Percentiles rank a stretch among this genome's conserved stretches.
These are phyloP conservation scores for Pythium brassicae DNA, from an alignment of 352 stramenopile species.

Conservation along the genomic window DNA sequence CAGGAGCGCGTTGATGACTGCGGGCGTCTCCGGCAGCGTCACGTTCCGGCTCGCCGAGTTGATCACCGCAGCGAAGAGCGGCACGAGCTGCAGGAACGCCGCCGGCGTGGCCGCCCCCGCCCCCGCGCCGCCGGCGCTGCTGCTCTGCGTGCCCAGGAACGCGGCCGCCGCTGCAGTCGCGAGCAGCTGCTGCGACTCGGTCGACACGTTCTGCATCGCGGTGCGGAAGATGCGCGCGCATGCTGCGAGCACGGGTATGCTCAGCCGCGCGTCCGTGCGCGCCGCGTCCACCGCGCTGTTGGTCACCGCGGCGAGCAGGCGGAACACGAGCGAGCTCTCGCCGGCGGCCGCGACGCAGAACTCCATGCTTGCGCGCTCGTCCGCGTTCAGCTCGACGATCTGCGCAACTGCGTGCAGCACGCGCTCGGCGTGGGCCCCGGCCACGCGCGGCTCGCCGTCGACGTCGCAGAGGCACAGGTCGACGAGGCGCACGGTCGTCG, in stretches of 20 bases:
- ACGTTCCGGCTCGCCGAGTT: conserved; percentile 66
- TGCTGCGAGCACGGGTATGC: conserved; percentile 36
- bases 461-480: conserved; percentile 41
- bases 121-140: conserved; percentile 19
- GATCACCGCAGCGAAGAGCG: conserved; percentile 72
- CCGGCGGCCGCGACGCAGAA: conserved; percentile 49
- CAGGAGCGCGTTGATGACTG: conserved; percentile 72
- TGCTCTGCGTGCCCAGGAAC: conserved; percentile 48
- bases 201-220: conserved; percentile 73
- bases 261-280: conserved; percentile 22
- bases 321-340: conserved; percentile 49
- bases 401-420: conserved; percentile 72
- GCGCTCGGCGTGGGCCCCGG: conserved; percentile 28
- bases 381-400: conserved; percentile 76
- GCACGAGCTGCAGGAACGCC: conserved; percentile 63
- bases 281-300: conserved; percentile 47
- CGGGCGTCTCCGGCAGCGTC: conserved; percentile 49
- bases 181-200: conserved; percentile 56
- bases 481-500: conserved; percentile 71
- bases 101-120: conserved; percentile 8
- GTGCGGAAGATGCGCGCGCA: conserved; percentile 65
- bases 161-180: conserved; percentile 49
- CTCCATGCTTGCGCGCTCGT: conserved; percentile 73
- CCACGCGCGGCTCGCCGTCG: conserved; percentile 26
- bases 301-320: conserved; percentile 51